Conservation (phyloP, 2,329 filamentous ascomycete genomes). For the Fonsecaea monophora region DNA sequence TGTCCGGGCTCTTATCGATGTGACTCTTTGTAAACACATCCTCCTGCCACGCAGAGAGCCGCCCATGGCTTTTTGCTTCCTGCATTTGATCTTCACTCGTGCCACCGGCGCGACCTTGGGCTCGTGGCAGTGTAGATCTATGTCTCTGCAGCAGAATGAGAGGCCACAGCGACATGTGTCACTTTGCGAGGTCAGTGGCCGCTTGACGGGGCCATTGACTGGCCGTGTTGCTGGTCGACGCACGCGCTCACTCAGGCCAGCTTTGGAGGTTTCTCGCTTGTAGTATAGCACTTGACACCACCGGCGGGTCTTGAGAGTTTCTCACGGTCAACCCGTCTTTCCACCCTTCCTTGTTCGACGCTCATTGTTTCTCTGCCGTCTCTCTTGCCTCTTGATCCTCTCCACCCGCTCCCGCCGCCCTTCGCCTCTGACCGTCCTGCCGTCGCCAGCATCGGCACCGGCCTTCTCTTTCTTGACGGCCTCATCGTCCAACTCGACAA, state of each 20-base stretch:
- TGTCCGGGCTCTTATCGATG: not conserved
- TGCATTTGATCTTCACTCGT: not conserved
- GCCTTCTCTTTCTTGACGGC: conserved; percentile 70
- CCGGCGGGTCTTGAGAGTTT: not conserved
- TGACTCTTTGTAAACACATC: not conserved
- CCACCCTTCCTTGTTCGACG: conserved; percentile 50
- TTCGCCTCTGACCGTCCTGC: conserved; percentile 68
- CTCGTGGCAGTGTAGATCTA: not conserved
- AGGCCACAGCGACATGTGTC: not conserved
- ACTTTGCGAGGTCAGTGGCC: not conserved
- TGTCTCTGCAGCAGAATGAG: not conserved
- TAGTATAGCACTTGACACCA: not conserved
- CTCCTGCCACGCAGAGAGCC: not conserved
- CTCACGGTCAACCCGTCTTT: conserved; percentile 19
- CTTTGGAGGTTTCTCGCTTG: not conserved
- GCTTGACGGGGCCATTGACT: not conserved
- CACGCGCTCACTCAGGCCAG: not conserved
- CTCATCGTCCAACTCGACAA: conserved; percentile 88
- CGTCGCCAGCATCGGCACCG: conserved; percentile 55
- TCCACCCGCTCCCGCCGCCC: conserved; percentile 71
- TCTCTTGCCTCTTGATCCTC: conserved; percentile 68
- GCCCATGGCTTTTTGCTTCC: not conserved
- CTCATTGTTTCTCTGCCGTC: conserved; percentile 70
- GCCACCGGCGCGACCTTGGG: not conserved
- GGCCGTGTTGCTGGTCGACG: not conserved